Evolutionary conservation across 495 filamentous ascomycete species (phyloP).

Genomic region (Penicillium argentinense): DNA sequence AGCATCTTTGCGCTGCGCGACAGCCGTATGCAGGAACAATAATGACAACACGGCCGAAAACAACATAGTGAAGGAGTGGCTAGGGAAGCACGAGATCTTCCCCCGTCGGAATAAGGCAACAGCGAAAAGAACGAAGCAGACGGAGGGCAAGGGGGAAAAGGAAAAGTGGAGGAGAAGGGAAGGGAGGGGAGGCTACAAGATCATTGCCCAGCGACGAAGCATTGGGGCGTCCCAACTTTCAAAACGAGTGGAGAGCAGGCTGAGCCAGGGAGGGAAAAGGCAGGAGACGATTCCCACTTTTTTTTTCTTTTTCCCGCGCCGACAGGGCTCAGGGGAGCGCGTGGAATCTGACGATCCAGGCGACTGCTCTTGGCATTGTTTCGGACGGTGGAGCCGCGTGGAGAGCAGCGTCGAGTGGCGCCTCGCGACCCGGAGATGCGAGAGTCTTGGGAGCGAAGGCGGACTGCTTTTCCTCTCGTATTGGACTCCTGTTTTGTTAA

Average conservation of each 20-base stretch:
- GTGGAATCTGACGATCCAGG: constrained; percentile 31
- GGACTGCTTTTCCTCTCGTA: background rate
- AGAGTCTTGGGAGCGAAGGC: too few species aligned
- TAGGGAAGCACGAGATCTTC: constrained; percentile 29
- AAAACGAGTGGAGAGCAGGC: constrained; percentile 14
- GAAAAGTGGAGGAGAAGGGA: constrained; percentile 9
- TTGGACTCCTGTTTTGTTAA: too few species aligned
- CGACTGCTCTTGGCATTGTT: constrained; percentile 32
- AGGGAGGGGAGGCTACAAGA: constrained; percentile 5
- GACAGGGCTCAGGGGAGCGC: constrained; percentile 1
- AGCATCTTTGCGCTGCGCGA: constrained; percentile 31
- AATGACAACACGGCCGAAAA: constrained; percentile 29
- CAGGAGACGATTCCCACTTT: background rate
- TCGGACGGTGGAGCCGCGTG: constrained; percentile 25
- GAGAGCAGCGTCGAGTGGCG: too few species aligned
- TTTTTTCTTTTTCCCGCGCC: background rate
- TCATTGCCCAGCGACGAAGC: constrained; percentile 1
- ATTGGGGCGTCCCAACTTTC: constrained; percentile 1
- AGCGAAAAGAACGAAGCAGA: too few species aligned
- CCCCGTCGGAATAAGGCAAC: too few species aligned
- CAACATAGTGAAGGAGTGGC: constrained; percentile 36
- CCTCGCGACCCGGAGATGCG: too few species aligned
- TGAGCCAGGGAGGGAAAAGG: constrained; percentile 15
- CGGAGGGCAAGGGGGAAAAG: background rate
- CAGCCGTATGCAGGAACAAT: constrained; percentile 23